Base-by-base conservation (phyloP, 495 filamentous ascomycete species). In the Letharia columbiana region DNA sequence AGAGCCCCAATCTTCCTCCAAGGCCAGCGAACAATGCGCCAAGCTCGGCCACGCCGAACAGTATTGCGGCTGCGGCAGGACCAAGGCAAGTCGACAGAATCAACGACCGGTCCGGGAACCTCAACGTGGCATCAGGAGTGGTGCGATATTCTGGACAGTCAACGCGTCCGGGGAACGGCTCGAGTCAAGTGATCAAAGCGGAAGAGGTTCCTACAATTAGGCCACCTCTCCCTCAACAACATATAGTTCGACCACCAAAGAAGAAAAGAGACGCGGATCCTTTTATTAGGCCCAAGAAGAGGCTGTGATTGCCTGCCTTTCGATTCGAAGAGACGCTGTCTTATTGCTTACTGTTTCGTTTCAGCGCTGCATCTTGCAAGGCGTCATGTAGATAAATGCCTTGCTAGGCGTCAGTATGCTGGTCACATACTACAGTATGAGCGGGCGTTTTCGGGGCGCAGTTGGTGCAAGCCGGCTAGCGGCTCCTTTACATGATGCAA, bases 251-350 rank as follows among this genome's bases (percentile, higher is more conserved):
- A 20, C 77, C 77, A 15, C 76, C 76, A 20, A 75, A 77, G 66
- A 79, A 77, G 63, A 81, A 77, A 68, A 82, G 81, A 66, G 75
- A 80, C 47, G 77, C 64, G 13, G 80, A 83, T 69, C 80, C 81
- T 2, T 84, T 84, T 58, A 83, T 84, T 59, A 73, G 78, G 31
- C 81, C 81, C 9, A 84, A 82, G 66, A 75, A 72, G 61, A 77
- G 74, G 71, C 74, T 52, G 35, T 65, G 62, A 63, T 45, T 31
- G 60, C 59, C 37, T 57, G 33, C 31, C 57, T 63, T 57, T 17
- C 20, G n/a, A 17, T 58, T 37, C 17, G 10, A 45, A 28, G 49
- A 52, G 49, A 52, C n/a, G n/a, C 11, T 28, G 10, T 52, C 23
- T 12, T 3, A 28, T 1, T 52, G 49, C 31, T 56, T 31, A 35